A percentile compares a stretch with the other conserved stretches of the same genome.
Evolutionary conservation across 2,329 filamentous ascomycete species (phyloP).

Genomic region (Hymenoscyphus repandus): DNA sequence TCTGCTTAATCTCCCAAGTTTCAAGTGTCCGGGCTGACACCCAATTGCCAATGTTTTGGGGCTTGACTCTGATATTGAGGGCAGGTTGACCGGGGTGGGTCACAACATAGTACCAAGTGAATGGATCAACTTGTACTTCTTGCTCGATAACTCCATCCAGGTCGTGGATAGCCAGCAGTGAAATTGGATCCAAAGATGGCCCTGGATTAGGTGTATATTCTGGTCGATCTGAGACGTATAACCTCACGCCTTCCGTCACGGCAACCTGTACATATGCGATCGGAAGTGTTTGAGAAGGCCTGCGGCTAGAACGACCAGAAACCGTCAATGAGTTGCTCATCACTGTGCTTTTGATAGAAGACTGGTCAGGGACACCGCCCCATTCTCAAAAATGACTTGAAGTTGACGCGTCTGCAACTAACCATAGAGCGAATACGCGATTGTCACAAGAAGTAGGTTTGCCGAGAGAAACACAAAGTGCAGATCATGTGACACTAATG

Average conservation of each 20-base stretch:
- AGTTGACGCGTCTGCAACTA: no score
- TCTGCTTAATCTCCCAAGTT: constrained; percentile 45
- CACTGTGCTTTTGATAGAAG: no score
- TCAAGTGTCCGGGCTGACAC: constrained; percentile 53
- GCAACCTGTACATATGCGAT: background rate
- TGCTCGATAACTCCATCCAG: constrained; percentile 50
- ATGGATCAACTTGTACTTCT: constrained; percentile 40
- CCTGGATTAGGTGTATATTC: constrained; percentile 43
- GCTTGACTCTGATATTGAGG: constrained; percentile 48
- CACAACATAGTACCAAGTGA: constrained; percentile 25
- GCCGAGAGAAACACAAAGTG: no score
- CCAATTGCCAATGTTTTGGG: constrained; percentile 47
- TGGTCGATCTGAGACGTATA: constrained; percentile 25
- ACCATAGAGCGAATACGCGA: no score
- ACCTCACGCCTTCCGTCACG: constrained; percentile 20
- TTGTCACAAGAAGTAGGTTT: no score
- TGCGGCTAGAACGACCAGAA: background rate
- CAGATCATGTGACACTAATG: no score
- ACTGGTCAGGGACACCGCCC: no score
- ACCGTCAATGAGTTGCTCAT: no score
- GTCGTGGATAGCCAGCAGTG: constrained; percentile 44
- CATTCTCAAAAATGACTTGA: no score
- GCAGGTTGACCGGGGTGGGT: constrained; percentile 28
- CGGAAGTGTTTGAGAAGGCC: background rate
- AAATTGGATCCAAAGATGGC: constrained; percentile 42